These are phyloP conservation scores for Coemansia sp. DNA, from an alignment of 192 early-diverging fungal genomes.

Conservation along the genomic window DNA sequence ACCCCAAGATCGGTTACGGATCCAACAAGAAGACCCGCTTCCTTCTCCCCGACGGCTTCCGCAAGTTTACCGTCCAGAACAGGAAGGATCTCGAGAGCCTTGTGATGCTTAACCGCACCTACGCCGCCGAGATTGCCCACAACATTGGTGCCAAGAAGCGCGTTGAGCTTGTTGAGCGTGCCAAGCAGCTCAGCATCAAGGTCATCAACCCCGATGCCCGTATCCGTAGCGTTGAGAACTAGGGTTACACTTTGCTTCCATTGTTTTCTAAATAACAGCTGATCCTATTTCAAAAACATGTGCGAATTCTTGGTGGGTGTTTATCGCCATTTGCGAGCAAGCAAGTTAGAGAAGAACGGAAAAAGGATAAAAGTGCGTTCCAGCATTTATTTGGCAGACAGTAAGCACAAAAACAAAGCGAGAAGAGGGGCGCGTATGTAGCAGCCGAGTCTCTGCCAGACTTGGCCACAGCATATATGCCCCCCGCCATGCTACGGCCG, in stretches of 20 bases:
- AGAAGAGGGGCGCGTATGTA: conserved; percentile 6
- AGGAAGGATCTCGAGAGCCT: conserved; percentile 90
- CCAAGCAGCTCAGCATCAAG: conserved; percentile 95
- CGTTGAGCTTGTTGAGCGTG: conserved; percentile 88
- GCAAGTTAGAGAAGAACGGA: no score
- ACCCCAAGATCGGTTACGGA: conserved; percentile 99
- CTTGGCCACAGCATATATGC: no score
- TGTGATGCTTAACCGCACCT: conserved; percentile 99
- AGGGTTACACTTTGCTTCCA: conserved; percentile 33
- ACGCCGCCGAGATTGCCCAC: conserved; percentile 99
- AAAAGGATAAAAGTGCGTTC: conserved; percentile 19
- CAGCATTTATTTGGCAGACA: conserved; percentile 47
- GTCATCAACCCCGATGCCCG: conserved; percentile 92
- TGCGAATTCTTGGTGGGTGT: no score
- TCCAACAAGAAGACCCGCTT: conserved; percentile 96
- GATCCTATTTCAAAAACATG: neutral
- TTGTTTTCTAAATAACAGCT: conserved; percentile 16
- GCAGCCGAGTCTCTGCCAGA: neutral
- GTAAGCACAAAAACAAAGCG: conserved; percentile 36
- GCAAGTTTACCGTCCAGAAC: conserved; percentile 97
- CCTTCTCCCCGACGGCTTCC: conserved; percentile 98
- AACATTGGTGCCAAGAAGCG: conserved; percentile 95
- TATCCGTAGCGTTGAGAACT: conserved; percentile 76
- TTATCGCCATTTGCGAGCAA: no score
- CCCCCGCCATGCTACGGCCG: conserved; percentile 17